phyloP scores from a whole-genome alignment of 306 rosid genomes.

The Purshia tridentata region DNA sequence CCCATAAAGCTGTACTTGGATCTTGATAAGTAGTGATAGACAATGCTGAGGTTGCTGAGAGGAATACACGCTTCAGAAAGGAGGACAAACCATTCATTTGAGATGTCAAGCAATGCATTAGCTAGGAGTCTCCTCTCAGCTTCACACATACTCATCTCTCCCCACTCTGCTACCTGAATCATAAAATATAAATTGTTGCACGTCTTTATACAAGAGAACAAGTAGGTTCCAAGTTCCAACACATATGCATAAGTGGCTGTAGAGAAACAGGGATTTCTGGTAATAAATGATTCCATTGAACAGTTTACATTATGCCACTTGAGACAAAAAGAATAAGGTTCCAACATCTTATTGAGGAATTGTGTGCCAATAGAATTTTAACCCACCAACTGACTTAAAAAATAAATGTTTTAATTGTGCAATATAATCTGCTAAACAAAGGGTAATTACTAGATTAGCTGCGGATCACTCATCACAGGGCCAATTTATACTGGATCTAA shows the following conservation, averaged over 20 bases:
- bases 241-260: constrained; percentile 4
- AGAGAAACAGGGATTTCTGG: neutral
- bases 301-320: constrained; percentile 12
- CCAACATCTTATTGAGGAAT: constrained; percentile 5
- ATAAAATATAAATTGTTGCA: neutral
- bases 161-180: constrained; percentile 88
- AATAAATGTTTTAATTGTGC: neutral
- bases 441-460: too few species aligned
- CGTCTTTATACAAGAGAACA: neutral
- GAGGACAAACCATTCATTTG: constrained; percentile 94
- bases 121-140: constrained; percentile 95
- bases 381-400: constrained; percentile 9
- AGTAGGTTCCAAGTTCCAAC: neutral
- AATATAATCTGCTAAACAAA: neutral
- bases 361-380: neutral
- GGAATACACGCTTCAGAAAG: constrained; percentile 95
- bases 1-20: constrained; percentile 90
- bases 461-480: too few species aligned
- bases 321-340: neutral
- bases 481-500: too few species aligned
- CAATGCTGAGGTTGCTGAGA: constrained; percentile 72
- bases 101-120: constrained; percentile 88
- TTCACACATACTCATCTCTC: constrained; percentile 96
- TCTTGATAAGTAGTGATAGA: constrained; percentile 66
- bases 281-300: constrained; percentile 7